phyloP scores from a whole-genome alignment of 2,329 filamentous ascomycete species.

The Colletotrichum scovillei region DNA sequence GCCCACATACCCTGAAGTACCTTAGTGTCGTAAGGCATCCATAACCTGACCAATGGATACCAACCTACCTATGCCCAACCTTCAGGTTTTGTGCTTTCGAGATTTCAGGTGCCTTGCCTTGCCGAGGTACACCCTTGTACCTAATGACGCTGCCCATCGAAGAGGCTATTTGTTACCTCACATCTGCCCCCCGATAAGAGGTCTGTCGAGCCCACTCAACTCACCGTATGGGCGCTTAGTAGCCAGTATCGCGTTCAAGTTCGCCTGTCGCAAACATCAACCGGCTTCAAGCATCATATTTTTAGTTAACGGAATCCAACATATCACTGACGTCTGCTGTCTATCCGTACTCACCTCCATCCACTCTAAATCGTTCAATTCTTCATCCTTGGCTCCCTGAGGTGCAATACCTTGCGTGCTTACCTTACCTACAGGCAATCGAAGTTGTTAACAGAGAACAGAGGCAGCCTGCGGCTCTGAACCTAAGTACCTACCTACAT shows the following conservation, averaged over 20 bases:
- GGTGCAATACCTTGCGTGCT: too few species aligned
- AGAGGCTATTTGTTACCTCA: not conserved
- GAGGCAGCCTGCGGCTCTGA: not conserved
- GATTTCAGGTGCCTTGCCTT: not conserved
- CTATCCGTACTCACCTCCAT: not conserved
- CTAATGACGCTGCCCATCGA: not conserved
- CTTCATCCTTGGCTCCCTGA: not conserved
- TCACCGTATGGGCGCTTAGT: not conserved
- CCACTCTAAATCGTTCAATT: not conserved
- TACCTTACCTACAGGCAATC: not conserved
- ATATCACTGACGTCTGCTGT: not conserved
- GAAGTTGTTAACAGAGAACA: not conserved
- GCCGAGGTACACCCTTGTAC: not conserved
- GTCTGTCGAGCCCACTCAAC: not conserved
- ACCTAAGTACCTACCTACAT: not conserved
- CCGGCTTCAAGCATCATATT: too few species aligned
- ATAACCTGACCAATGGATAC: too few species aligned
- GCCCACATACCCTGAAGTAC: too few species aligned
- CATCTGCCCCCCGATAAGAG: not conserved
- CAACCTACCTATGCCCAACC: too few species aligned
- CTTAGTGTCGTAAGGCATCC: too few species aligned
- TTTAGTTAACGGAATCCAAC: not conserved
- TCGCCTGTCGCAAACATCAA: not conserved
- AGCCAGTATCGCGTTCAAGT: not conserved
- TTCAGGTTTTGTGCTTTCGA: too few species aligned